These are phyloP conservation scores for Incumbomyces delicatus DNA, from an alignment of 2,329 filamentous ascomycete species.

Conservation along the genomic window DNA sequence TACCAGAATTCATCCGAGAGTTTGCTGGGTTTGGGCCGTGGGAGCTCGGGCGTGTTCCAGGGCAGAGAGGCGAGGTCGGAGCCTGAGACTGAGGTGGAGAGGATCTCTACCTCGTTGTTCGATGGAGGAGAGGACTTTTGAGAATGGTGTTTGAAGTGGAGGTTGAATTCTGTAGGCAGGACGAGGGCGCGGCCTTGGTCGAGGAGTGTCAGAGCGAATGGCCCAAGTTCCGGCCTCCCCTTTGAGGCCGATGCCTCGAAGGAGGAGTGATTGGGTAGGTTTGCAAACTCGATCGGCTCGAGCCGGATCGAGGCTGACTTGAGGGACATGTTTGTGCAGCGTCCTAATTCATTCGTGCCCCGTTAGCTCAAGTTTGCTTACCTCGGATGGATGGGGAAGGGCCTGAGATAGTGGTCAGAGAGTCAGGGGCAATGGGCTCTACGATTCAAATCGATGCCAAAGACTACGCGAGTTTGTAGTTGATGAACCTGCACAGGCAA, in stretches of 20 bases:
- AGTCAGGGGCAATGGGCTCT: no score
- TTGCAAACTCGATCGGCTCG: slow-evolving; percentile 13
- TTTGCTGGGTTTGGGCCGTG: slow-evolving; percentile 10
- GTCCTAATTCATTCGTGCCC: neutral
- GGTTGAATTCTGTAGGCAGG: slow-evolving; percentile 11
- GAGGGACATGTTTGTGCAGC: neutral
- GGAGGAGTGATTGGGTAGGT: slow-evolving; percentile 16
- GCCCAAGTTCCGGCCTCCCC: slow-evolving; percentile 10
- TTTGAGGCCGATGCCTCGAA: slow-evolving; percentile 9
- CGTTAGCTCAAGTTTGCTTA: no score
- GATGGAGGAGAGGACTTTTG: slow-evolving; percentile 16
- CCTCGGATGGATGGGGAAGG: no score
- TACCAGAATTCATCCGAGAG: slow-evolving; percentile 29
- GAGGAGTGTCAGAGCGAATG: slow-evolving; percentile 16
- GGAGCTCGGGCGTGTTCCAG: slow-evolving; percentile 7
- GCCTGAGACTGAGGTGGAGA: slow-evolving; percentile 10
- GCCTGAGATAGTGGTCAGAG: no score
- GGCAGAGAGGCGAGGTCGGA: slow-evolving; percentile 11
- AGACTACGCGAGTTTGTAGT: no score
- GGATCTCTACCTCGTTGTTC: slow-evolving; percentile 16
- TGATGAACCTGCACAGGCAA: no score
- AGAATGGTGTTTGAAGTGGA: slow-evolving; percentile 15
- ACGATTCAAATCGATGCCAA: no score
- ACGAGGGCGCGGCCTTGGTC: slow-evolving; percentile 18
- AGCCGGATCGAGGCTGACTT: slow-evolving; percentile 14